These are phyloP conservation scores for Coemansia pectinata DNA, from an alignment of 192 early-diverging fungal species.

Conservation along the genomic window DNA sequence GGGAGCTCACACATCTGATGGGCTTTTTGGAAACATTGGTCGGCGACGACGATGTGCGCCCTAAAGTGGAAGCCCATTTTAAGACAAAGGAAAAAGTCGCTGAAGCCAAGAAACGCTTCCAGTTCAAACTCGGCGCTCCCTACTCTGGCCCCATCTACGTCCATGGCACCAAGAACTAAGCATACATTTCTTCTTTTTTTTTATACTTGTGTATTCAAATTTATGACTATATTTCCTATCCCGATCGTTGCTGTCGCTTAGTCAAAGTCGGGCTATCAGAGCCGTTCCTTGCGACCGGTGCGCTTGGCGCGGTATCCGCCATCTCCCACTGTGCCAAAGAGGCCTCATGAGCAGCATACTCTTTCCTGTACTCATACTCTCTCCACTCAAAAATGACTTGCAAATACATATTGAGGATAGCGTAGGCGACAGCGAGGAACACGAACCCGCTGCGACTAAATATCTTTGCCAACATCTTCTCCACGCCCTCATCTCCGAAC, in stretches of 20 bases:
- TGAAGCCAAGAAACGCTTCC: constrained; percentile 42
- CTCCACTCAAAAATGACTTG: constrained; percentile 84
- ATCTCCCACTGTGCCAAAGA: constrained; percentile 15
- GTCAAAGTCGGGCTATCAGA: constrained; percentile 16
- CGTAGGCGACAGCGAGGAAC: constrained; percentile 56
- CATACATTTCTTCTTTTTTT: background rate
- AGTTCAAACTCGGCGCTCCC: constrained; percentile 11
- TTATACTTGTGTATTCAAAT: background rate
- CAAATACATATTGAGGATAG: constrained; percentile 62
- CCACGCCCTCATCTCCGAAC: constrained; percentile 88
- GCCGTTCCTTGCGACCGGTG: background rate
- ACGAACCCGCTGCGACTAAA: constrained; percentile 51
- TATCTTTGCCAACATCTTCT: constrained; percentile 68
- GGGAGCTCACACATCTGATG: constrained; percentile 64
- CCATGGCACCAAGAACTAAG: constrained; percentile 8
- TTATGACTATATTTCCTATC: background rate
- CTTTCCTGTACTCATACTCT: constrained; percentile 64
- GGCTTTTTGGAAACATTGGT: constrained; percentile 62
- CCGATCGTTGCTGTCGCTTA: constrained; percentile 15
- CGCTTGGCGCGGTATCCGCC: background rate
- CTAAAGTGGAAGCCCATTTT: constrained; percentile 60
- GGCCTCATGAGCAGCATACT: constrained; percentile 11
- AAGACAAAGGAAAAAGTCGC: constrained; percentile 49
- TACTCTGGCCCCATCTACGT: constrained; percentile 21
- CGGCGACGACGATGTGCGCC: constrained; percentile 69